phyloP scores from a whole-genome alignment of 1,284 basidiomycete species.

The Laetiporus sulphureus region DNA sequence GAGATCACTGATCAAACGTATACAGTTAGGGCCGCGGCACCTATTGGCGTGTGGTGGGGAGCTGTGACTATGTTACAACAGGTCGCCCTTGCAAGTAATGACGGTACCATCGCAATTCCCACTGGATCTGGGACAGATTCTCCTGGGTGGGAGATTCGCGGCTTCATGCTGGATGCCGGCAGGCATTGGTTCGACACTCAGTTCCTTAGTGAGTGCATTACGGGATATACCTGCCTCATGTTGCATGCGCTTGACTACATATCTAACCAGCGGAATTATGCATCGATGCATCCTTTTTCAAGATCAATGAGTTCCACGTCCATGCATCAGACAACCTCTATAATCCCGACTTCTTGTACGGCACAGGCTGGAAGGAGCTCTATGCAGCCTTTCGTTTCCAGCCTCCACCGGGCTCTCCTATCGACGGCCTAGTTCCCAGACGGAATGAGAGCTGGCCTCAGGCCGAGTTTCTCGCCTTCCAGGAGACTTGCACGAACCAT shows the following conservation, averaged over 20 bases:
- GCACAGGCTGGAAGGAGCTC: constrained; percentile 20
- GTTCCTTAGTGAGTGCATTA: constrained; percentile 15
- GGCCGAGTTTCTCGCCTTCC: constrained; percentile 16
- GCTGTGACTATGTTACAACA: constrained; percentile 31
- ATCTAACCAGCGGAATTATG: constrained; percentile 26
- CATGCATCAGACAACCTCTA: constrained; percentile 26
- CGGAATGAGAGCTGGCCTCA: constrained; percentile 29
- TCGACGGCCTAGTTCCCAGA: constrained; percentile 25
- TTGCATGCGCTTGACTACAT: neutral
- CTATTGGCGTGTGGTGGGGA: constrained; percentile 32
- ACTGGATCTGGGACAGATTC: constrained; percentile 25
- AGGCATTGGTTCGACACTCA: constrained; percentile 28
- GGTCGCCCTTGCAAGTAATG: constrained; percentile 14
- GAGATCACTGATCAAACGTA: constrained; percentile 18
- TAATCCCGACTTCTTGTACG: constrained; percentile 22
- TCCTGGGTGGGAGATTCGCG: constrained; percentile 32
- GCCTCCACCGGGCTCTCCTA: constrained; percentile 23
- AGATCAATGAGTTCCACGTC: constrained; percentile 28
- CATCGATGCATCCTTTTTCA: constrained; percentile 33
- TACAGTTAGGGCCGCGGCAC: constrained; percentile 25
- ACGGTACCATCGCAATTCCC: constrained; percentile 21
- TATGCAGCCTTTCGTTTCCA: constrained; percentile 33
- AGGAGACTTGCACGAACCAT: constrained; percentile 15
- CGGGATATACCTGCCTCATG: neutral
- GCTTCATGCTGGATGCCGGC: constrained; percentile 34